Evolutionary conservation across 257 asterid genomes (phyloP), one percentile per base, ranked within the genome.

Genomic region (Salvia splendens): DNA sequence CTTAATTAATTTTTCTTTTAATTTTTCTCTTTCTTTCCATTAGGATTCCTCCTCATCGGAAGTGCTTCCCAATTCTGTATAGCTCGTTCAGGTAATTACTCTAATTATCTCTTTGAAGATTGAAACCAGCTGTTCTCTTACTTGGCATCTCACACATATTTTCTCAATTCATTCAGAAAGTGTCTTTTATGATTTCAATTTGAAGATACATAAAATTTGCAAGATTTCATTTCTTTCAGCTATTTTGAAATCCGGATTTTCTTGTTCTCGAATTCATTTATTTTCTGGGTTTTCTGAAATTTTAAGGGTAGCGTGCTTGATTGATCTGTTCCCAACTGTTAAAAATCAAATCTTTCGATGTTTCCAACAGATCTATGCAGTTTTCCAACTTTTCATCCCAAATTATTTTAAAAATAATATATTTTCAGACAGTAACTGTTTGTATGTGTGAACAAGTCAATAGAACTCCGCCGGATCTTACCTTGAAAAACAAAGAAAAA

Each of bases 361-460:
- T 78, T 78, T 74, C 28, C 81, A 14, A 71, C 72, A 65, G 86
- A 78, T 80, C 82, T 72, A 61, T 30, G 7, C 67, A 45, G 60
- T 40, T 68, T 69, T 24, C 30, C 2, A 24, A 24, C 2, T 24
- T 20, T 24, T 63, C 73, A 50, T 33, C 57, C 61, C 45, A 32
- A 36, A 14, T 49, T 48, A 59, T 42, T 59, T 42, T 8, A 48
- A 1, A 41, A 10, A 33, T 0, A 4, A 28, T 9, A 11, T 35
- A 17, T 52, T 50, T 4, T 16, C 4, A 20, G 33, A 10, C 20
- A 47, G 42, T 40, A 56, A 58, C 28, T 16, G 54, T 66, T 74
- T 82, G 78, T 75, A 73, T 71, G 70, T 64, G 51, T 66, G 83
- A 69, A 76, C 43, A 64, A 73, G 87, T 81, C 81, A 72, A 79